Evolutionary conservation across 163 green algal genomes (phyloP), one percentile per base, ranked within the genome.

Genomic region (Chlamydomonas reinhardtii): DNA sequence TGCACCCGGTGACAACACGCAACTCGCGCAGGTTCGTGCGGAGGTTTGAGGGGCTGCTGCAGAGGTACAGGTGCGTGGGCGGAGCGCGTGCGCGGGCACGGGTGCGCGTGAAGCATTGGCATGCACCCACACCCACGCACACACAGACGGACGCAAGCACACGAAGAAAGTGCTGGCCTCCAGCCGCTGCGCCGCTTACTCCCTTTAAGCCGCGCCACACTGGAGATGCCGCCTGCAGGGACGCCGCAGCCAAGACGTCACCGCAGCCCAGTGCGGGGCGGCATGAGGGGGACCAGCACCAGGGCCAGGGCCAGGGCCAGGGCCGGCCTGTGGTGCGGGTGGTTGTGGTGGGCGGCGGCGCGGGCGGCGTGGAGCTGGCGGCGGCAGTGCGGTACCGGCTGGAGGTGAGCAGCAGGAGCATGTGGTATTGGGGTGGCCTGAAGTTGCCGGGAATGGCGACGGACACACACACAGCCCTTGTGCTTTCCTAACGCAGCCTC

Each of bases 331-430:
- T 76, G 34, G 0, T 96, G 71, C 85, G 71, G 17, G 79, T 99
- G 25, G 71, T 94, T 83, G 93, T 99, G 29, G 96, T 99, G 52
- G 97, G 97, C 8, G 97, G 96, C 17, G 97, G 97, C 0, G 95
- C 97, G 6, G 94, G 94, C 0, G 97, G 97, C 4, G 96, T 98
- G 29, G 97, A 99, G 90, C 79, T 99, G 39, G 91, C 93, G 0
- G 74, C 75, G 14, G 65, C 68, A 0, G 74, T 89, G 69, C 84
- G 82, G 83, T 73, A 89, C 73, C 83, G 88, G 15, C 74, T 91
- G 12, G 74, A 89, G 77, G 32, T 85, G 37, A n/a, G 76, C n/a
- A 35, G 22, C 68, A n/a, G 56, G 65, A 68, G 56, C 70, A 71
- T 20, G 5, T 79, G 68, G 62, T 61, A 3, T 2, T 25, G 14